Evolutionary conservation across 306 rosid genomes (phyloP), one percentile per base, ranked within the genome.

Genomic region (Gleditsia sinensis): DNA sequence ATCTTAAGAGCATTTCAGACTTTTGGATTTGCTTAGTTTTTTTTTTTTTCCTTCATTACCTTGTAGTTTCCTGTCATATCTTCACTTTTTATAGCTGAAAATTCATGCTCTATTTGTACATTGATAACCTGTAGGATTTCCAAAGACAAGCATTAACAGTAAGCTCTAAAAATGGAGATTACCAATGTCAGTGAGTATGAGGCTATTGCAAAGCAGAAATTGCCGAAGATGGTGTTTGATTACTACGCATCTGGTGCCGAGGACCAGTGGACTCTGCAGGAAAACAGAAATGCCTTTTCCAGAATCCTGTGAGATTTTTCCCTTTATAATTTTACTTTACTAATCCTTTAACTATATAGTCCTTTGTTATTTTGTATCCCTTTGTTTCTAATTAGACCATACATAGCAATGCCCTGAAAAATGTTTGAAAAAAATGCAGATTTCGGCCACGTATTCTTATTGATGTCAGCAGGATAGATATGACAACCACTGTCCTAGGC

Each of bases 381-480:
- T 67, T n/a, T 33, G 17, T 76, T 59, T 56, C 34, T 12, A 54
- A 23, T 17, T n/a, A 7, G 50, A 67, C 57, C 48, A 13, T 25
- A 58, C 54, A 25, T 75, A 34, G 20, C 25, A 48, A 25, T 79
- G 40, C 75, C 10, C 42, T 78, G 48, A 82, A 23, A 46, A 19
- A 67, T 77, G 76, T 3, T 61, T 77, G 28, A 53, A 8, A n/a
- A 60, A 21, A 19, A 70, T 66, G 8, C 80, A 95, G 99, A 92
- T 95, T 95, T 78, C 89, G 98, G 62, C 99, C 99, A 16, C 94
- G 99, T 0, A 85, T 95, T 85, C 98, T 95, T 33, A 86, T 95
- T 19, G 99, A 95, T 81, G 97, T 95, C 34, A 95, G 92, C 87
- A 92, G 83, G 91, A 95, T 95, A 77, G 99, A 95, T 88, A 30